These are phyloP conservation scores for Halocafeteria seosinensis DNA, from an alignment of 108 stramenopile genomes.

Conservation along the genomic window DNA sequence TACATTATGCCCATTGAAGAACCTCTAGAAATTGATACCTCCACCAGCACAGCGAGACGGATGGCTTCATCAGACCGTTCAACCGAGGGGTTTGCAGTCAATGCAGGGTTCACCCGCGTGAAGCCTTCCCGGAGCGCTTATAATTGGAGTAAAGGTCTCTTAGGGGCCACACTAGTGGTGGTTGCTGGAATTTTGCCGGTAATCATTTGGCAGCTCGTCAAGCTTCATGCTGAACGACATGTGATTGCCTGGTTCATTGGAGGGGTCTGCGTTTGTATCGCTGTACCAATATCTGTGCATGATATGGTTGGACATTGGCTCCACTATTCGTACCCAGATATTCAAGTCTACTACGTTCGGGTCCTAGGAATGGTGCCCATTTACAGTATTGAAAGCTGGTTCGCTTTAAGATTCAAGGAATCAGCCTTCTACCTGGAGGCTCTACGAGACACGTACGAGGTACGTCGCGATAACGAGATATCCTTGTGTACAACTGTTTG, in stretches of 20 bases:
- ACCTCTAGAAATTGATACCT: background rate
- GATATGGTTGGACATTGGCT: background rate
- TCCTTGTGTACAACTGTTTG: too few species aligned
- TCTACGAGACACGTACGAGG: slow-evolving; percentile 32
- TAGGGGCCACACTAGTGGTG: background rate
- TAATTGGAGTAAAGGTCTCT: background rate
- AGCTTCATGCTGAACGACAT: background rate
- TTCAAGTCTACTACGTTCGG: background rate
- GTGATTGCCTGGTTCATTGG: background rate
- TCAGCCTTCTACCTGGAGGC: slow-evolving; percentile 2
- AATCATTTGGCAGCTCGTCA: background rate
- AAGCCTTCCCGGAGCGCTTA: background rate
- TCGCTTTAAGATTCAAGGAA: background rate
- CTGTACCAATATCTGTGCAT: background rate
- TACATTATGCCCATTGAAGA: too few species aligned
- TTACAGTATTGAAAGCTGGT: slow-evolving; percentile 11
- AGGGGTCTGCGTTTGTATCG: background rate
- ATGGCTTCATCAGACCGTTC: background rate
- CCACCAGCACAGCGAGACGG: background rate
- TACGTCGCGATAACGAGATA: too few species aligned
- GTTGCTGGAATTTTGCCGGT: too few species aligned
- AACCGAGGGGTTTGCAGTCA: background rate
- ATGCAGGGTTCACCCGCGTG: background rate
- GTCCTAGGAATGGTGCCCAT: slow-evolving; percentile 6
- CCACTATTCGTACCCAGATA: background rate